These are phyloP conservation scores for Biscogniauxia sp. DNA, from an alignment of 2,329 filamentous ascomycete genomes.

Conservation along the genomic window DNA sequence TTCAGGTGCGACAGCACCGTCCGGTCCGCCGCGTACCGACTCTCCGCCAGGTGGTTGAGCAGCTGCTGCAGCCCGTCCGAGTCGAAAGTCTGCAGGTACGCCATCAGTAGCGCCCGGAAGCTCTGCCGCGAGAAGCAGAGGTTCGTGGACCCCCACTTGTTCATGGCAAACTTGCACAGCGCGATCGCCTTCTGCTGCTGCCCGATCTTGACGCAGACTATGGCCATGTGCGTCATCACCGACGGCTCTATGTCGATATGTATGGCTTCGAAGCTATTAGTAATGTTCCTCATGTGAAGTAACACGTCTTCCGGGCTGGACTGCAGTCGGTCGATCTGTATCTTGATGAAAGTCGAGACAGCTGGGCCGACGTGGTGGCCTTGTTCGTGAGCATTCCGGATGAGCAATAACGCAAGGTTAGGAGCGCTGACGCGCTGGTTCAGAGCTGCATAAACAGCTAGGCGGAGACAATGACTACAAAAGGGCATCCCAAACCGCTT, in stretches of 20 bases:
- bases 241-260: slow-evolving; percentile 23
- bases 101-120: slow-evolving; percentile 22
- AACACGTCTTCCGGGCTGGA: slow-evolving; percentile 22
- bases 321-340: slow-evolving; percentile 23
- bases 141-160: slow-evolving; percentile 21
- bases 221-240: slow-evolving; percentile 28
- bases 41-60: slow-evolving; percentile 19
- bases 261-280: slow-evolving; percentile 25
- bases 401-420: slow-evolving; percentile 37
- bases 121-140: slow-evolving; percentile 28
- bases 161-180: slow-evolving; percentile 28
- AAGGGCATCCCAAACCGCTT: slow-evolving; percentile 34
- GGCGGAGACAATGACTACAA: slow-evolving; percentile 42
- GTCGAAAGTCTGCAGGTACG: slow-evolving; percentile 23
- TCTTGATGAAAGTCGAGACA: slow-evolving; percentile 25
- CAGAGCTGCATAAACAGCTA: slow-evolving; percentile 46
- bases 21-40: slow-evolving; percentile 22
- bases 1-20: slow-evolving; percentile 20
- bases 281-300: slow-evolving; percentile 25
- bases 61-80: slow-evolving; percentile 21
- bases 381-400: slow-evolving; percentile 37
- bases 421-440: slow-evolving; percentile 28
- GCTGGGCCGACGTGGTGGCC: slow-evolving; percentile 43
- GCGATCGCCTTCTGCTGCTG: slow-evolving; percentile 23
- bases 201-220: slow-evolving; percentile 20